Conservation (phyloP, 306 rosid species). For the Citrullus amarus region DNA sequence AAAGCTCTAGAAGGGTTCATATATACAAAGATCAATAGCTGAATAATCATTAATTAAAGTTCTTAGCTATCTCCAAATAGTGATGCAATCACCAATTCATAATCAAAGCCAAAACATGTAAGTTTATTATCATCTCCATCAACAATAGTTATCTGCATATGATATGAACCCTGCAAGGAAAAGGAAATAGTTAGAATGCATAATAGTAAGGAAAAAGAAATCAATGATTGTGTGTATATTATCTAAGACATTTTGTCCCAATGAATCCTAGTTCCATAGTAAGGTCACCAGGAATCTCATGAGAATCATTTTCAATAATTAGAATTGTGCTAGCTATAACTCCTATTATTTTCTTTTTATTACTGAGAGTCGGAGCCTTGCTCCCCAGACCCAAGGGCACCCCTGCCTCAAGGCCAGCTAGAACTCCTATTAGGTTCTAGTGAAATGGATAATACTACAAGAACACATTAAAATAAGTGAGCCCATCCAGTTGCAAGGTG, state of each 20-base stretch:
- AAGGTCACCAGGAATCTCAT: background rate
- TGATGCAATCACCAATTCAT: conserved; percentile 50
- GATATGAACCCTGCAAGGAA: conserved; percentile 56
- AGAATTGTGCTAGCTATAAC: background rate
- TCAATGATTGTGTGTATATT: background rate
- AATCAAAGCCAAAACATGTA: conserved; percentile 58
- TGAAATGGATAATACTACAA: background rate
- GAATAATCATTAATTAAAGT: conserved; percentile 2
- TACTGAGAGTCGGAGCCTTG: background rate
- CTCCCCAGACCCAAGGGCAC: no score
- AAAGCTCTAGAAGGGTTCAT: background rate
- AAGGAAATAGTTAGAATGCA: background rate
- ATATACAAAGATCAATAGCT: conserved; percentile 2
- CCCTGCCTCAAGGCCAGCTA: background rate
- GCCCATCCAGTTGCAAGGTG: background rate
- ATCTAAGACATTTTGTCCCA: background rate
- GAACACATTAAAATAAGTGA: background rate
- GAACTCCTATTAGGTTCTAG: background rate
- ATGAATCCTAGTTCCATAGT: background rate
- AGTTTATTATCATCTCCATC: conserved; percentile 42
- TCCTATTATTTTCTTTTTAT: background rate
- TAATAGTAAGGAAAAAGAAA: background rate
- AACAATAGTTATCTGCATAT: conserved; percentile 54
- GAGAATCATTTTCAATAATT: background rate
- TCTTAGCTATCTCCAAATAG: conserved; percentile 54